Conservation (phyloP, 2,329 filamentous ascomycete genomes). For the Pleurostoma richardsiae region DNA sequence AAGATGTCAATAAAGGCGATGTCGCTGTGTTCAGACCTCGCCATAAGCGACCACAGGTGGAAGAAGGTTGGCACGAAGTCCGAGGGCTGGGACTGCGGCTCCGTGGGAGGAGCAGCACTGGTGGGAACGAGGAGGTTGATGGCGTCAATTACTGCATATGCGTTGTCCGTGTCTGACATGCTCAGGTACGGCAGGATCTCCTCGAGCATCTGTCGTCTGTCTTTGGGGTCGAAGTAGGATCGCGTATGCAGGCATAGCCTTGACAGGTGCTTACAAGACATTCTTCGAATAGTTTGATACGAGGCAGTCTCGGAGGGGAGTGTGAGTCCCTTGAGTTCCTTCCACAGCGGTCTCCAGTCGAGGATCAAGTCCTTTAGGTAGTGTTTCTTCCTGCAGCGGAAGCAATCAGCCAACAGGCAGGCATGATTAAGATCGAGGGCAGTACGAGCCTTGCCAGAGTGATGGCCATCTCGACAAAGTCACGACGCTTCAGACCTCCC, state of each 20-base stretch:
- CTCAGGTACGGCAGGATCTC: conserved; percentile 85
- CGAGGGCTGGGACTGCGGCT: conserved; percentile 75
- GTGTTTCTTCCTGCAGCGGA: conserved; percentile 87
- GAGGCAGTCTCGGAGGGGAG: conserved; percentile 76
- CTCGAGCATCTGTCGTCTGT: conserved; percentile 75
- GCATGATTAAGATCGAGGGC: no score
- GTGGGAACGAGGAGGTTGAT: conserved; percentile 88
- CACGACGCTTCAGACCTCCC: conserved; percentile 74
- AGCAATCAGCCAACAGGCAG: no score
- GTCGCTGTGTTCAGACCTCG: conserved; percentile 82
- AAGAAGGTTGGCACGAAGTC: conserved; percentile 92
- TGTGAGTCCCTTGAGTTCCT: conserved; percentile 86
- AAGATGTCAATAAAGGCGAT: conserved; percentile 84
- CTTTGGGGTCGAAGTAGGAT: conserved; percentile 85
- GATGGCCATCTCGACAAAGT: conserved; percentile 96
- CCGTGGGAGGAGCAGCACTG: conserved; percentile 65
- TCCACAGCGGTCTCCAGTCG: conserved; percentile 91
- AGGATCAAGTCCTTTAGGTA: conserved; percentile 90
- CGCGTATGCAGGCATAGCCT: conserved; percentile 90
- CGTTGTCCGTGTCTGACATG: conserved; percentile 85
- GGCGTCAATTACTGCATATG: conserved; percentile 85
- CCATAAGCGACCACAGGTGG: conserved; percentile 92
- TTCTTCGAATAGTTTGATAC: conserved; percentile 50
- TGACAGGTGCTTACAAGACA: conserved; percentile 62
- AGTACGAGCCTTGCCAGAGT: conserved; percentile 78